Conservation (phyloP, 495 filamentous ascomycete species). For the Penicillium bovifimosum region DNA sequence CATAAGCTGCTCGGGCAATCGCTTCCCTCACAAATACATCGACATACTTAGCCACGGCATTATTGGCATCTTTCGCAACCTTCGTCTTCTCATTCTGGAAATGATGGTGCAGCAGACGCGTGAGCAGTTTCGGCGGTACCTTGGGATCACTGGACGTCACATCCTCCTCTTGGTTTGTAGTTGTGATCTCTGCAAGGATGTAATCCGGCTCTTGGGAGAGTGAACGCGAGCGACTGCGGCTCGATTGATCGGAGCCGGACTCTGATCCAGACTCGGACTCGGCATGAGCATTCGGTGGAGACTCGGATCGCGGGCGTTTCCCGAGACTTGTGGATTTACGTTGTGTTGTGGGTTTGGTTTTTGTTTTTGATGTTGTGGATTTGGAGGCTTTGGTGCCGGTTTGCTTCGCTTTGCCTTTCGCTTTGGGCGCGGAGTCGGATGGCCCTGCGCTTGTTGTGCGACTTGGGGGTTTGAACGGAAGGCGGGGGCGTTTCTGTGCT, state of each 20-base stretch:
- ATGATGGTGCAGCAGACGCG: constrained; percentile 68
- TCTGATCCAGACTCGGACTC: constrained; percentile 19
- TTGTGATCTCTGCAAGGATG: constrained; percentile 44
- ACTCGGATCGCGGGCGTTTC: constrained; percentile 11
- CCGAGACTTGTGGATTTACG: constrained; percentile 11
- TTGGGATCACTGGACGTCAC: constrained; percentile 40
- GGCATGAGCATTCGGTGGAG: constrained; percentile 4
- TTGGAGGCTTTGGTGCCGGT: constrained; percentile 17
- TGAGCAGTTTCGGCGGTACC: constrained; percentile 71
- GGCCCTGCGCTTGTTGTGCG: constrained; percentile 24
- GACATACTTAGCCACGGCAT: constrained; percentile 76
- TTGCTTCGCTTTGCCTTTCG: constrained; percentile 23
- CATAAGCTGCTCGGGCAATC: constrained; percentile 71
- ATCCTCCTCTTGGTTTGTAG: constrained; percentile 23
- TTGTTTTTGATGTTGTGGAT: constrained; percentile 7
- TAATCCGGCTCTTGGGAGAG: constrained; percentile 35
- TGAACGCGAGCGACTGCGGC: constrained; percentile 16
- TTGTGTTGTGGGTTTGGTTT: neutral
- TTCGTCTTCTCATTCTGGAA: constrained; percentile 65
- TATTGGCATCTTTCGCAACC: constrained; percentile 74
- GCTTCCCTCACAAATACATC: constrained; percentile 92
- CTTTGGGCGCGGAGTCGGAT: constrained; percentile 21
- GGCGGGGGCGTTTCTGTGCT: constrained; percentile 37
- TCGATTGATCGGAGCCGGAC: constrained; percentile 19
- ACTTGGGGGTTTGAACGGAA: constrained; percentile 50